Evolutionary conservation across 2,329 filamentous ascomycete species (phyloP), one percentile per base, ranked within the genome.

Genomic region (Aspergillus bombycis): DNA sequence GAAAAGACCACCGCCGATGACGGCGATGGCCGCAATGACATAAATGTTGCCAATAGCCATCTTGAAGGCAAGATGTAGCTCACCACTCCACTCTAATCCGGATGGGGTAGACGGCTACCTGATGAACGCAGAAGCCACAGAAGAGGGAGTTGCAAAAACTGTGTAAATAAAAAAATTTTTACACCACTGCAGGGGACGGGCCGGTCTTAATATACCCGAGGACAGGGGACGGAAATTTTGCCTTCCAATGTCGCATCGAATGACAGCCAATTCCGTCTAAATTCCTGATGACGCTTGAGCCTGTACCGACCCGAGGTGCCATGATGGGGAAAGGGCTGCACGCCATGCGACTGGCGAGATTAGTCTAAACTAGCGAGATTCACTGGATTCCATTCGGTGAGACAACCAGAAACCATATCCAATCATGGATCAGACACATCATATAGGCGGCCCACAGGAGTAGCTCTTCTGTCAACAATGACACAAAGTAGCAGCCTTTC

Each of bases 1-100:
- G 72, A 93, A 93, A 30, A 93, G 81, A 28, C 85, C 87, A 74
- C 90, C 90, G 68, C 89, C 89, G 80, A 83, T 82, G 65, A 86
- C 82, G 74, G 85, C 81, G 76, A 87, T 84, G 72, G 83, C 83
- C 65, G 85, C 80, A 70, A 88, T 87, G 67, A 83, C 75, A 71
- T 88, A 88, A 69, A 87, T 82, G 66, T 88, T 88, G 28, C 84
- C 83, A 59, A 86, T 82, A 60, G 70, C 67, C 75, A 78, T 77
- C 63, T 62, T 73, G 70, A 64, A 57, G 48, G 46, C 16, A 50
- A 46, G 50, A 45, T 30, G 36, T 14, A 30, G 54, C 46, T 52
- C 34, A 57, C 45, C 21, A 48, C 46, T 63, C 58, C 62, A 61
- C 62, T 54, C 16, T 34, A 36, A 58, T 23, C 23, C 23, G 16